Conservation (phyloP, 2,329 filamentous ascomycete species). For the Cytospora leucostoma region DNA sequence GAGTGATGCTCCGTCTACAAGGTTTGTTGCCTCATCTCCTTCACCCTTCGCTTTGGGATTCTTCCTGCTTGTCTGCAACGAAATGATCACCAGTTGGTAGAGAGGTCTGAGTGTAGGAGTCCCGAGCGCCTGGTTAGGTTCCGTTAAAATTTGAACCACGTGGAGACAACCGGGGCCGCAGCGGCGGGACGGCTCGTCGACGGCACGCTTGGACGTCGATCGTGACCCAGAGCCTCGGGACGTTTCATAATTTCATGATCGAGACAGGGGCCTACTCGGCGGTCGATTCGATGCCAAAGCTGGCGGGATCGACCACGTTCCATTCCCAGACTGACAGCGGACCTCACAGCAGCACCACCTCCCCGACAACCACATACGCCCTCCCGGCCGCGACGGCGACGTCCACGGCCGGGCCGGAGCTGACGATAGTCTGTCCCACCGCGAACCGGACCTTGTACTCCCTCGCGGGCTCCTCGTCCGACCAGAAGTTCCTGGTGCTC, state of each 20-base stretch:
- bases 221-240: background rate
- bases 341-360: background rate
- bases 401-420: slow-evolving; percentile 8
- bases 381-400: slow-evolving; percentile 26
- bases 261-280: background rate
- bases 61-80: background rate
- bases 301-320: background rate
- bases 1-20: slow-evolving; percentile 9
- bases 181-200: slow-evolving; percentile 11
- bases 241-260: too few species aligned
- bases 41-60: background rate
- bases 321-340: background rate
- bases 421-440: slow-evolving; percentile 35
- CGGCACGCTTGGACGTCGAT: background rate
- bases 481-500: slow-evolving; percentile 36
- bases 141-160: background rate
- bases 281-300: background rate
- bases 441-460: slow-evolving; percentile 40
- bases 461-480: slow-evolving; percentile 13
- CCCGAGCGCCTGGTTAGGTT: background rate
- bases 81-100: background rate
- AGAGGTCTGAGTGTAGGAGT: background rate
- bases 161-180: background rate
- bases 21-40: background rate
- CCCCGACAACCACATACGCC: slow-evolving; percentile 11